Evolutionary conservation across 805 yeast genomes (phyloP), one percentile per base, ranked within the genome.

Genomic region (Sugiyamaella valdiviana): DNA sequence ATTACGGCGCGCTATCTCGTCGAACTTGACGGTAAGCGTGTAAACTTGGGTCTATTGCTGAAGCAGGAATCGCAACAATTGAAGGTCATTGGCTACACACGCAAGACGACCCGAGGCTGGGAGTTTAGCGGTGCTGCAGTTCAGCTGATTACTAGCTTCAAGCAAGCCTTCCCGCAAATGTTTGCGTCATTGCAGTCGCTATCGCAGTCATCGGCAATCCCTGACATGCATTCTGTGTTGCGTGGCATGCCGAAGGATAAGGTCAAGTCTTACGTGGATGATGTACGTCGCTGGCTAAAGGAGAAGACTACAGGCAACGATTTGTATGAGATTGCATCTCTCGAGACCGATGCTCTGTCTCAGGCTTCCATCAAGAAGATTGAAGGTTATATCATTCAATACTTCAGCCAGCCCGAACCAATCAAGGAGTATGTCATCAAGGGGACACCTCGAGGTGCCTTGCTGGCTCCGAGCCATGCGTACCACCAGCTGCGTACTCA

Each of bases 61-160:
- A 90, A 90, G 67, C 85, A 82, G 65, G 96, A 90, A 55, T 78
- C 78, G 19, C 78, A 79, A 51, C 79, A 88, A 57, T 76, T 78
- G 59, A 91, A 91, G 66, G 98, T 87, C 2, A 73, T 90, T 53
- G 99, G 98, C 3, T 91, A 80, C 68, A 80, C 96, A 1, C 76
- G 81, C 51, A 80, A 82, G 59, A 71, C 67, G 38, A 76, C 71
- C 21, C 72, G 73, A 44, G 82, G 80, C 19, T 93, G 99, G 99
- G 88, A 82, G 57, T 93, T 73, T 65, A 85, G 95, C 54, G 80
- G 79, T 7, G 69, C 83, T 57, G 95, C 97, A 0, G 66, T 85
- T 36, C 73, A 76, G 29, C 70, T 90, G 53, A 64, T 93, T 42
- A 68, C 71, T 43, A 81, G 78, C 24, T 93, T 88, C 63, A 67